Percentiles rank a stretch among this genome's conserved stretches.
Evolutionary conservation across 2,329 filamentous ascomycete genomes (phyloP).

Genomic region (Blastomyces gilchristii): DNA sequence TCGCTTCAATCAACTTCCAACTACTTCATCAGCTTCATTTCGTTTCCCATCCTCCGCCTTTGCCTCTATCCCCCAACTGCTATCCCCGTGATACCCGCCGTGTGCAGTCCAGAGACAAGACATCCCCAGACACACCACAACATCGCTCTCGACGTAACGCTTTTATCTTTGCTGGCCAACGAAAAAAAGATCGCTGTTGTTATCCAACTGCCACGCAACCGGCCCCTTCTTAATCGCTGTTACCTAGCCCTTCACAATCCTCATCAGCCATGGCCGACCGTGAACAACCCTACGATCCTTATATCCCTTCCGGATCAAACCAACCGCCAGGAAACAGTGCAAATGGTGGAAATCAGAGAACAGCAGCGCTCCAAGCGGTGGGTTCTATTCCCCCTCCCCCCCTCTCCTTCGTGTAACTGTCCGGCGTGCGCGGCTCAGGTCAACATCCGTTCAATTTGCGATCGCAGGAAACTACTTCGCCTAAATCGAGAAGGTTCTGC

Average conservation of each 20-base stretch:
- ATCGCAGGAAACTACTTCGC: neutral
- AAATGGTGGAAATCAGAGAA: constrained; percentile 52
- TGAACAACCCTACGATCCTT: constrained; percentile 71
- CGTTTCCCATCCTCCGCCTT: neutral
- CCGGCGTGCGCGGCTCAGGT: neutral
- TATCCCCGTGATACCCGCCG: neutral
- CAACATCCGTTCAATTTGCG: neutral
- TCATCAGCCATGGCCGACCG: constrained; percentile 8
- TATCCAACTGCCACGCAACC: neutral
- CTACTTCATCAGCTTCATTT: neutral
- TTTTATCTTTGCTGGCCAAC: neutral
- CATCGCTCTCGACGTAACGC: neutral
- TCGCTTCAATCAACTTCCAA: neutral
- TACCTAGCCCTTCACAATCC: neutral
- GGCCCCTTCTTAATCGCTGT: neutral
- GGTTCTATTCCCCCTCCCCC: constrained; percentile 34
- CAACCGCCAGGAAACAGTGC: constrained; percentile 43
- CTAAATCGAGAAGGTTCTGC: neutral
- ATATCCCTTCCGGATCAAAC: constrained; percentile 61
- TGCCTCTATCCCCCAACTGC: neutral
- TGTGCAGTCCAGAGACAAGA: neutral
- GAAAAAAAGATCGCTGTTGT: neutral
- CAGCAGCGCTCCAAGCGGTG: constrained; percentile 74
- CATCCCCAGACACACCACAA: neutral
- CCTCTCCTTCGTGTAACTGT: neutral